Conservation (phyloP, 371 early-diverging fungal genomes). For the Chytridium lagenaria region DNA sequence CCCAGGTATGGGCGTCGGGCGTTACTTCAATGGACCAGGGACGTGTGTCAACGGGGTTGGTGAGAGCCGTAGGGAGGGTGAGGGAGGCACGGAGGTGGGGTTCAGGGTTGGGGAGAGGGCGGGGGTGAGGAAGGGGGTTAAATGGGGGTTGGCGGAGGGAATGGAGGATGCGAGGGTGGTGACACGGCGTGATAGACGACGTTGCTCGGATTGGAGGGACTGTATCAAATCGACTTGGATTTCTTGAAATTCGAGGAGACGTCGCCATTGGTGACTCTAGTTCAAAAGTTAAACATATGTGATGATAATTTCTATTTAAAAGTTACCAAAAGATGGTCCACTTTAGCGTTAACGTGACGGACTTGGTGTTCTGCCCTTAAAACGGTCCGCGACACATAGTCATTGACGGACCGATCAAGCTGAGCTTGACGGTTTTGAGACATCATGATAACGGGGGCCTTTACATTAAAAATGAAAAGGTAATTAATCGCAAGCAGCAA, state of each 20-base stretch:
- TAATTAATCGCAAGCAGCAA: no score
- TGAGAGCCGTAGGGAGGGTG: not conserved
- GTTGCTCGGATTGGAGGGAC: constrained; percentile 7
- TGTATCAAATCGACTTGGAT: constrained; percentile 39
- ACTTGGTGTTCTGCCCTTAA: constrained; percentile 41
- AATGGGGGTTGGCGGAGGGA: not conserved
- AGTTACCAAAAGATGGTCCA: constrained; percentile 39
- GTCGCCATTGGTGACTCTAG: constrained; percentile 42
- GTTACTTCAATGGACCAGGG: constrained; percentile 36
- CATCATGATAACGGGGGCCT: constrained; percentile 53
- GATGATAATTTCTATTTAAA: not conserved
- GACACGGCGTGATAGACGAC: not conserved
- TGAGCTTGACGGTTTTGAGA: constrained; percentile 46
- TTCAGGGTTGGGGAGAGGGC: not conserved
- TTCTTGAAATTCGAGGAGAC: constrained; percentile 47
- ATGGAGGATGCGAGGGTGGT: not conserved
- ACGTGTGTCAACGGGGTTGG: not conserved
- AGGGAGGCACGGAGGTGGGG: constrained; percentile 11
- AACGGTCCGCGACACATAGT: constrained; percentile 32
- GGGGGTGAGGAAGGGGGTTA: constrained; percentile 13
- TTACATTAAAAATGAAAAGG: no score
- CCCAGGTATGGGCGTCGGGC: constrained; percentile 40
- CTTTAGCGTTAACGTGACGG: constrained; percentile 44
- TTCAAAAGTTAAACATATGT: no score
- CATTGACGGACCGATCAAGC: constrained; percentile 31